Conservation (phyloP, 2,329 filamentous ascomycete genomes). For the Xylaria sp. region DNA sequence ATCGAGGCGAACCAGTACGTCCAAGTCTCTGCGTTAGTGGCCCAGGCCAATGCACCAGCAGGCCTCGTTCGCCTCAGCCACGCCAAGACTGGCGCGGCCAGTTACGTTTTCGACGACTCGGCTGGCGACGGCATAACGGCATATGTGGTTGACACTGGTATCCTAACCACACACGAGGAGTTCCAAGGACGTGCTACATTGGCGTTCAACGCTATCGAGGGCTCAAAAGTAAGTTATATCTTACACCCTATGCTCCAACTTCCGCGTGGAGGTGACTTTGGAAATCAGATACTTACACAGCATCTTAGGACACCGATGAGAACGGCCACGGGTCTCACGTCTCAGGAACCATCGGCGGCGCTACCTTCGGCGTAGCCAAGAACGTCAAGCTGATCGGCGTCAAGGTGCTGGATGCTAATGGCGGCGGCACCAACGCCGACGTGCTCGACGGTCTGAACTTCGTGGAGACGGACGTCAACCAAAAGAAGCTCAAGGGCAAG, state of each 20-base stretch:
- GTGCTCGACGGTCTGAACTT: slow-evolving; percentile 71
- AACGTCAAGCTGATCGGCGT: slow-evolving; percentile 66
- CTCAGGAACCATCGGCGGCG: slow-evolving; percentile 69
- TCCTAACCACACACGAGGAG: slow-evolving; percentile 65
- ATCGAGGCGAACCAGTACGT: slow-evolving; percentile 66
- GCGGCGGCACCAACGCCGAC: slow-evolving; percentile 60
- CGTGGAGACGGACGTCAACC: slow-evolving; percentile 59
- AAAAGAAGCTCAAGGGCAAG: slow-evolving; percentile 59
- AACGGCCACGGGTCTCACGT: slow-evolving; percentile 75
- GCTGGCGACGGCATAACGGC: slow-evolving; percentile 67
- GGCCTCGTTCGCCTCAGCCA: slow-evolving; percentile 67
- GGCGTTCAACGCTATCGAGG: slow-evolving; percentile 64
- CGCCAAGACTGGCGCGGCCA: slow-evolving; percentile 48
- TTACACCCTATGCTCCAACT: not conserved
- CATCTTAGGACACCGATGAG: slow-evolving; percentile 60
- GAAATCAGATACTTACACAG: slow-evolving; percentile 35
- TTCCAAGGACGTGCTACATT: slow-evolving; percentile 66
- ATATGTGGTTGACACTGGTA: slow-evolving; percentile 75
- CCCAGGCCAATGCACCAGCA: slow-evolving; percentile 64
- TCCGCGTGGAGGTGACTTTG: not conserved
- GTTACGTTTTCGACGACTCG: slow-evolving; percentile 64
- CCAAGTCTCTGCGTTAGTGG: slow-evolving; percentile 55
- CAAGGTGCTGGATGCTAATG: slow-evolving; percentile 68
- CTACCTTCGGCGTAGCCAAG: slow-evolving; percentile 72
- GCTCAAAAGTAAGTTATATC: slow-evolving; percentile 52